Evolutionary conservation across 78 protist species (phyloP).

Genomic region (Planoprotostelium fungivorum): DNA sequence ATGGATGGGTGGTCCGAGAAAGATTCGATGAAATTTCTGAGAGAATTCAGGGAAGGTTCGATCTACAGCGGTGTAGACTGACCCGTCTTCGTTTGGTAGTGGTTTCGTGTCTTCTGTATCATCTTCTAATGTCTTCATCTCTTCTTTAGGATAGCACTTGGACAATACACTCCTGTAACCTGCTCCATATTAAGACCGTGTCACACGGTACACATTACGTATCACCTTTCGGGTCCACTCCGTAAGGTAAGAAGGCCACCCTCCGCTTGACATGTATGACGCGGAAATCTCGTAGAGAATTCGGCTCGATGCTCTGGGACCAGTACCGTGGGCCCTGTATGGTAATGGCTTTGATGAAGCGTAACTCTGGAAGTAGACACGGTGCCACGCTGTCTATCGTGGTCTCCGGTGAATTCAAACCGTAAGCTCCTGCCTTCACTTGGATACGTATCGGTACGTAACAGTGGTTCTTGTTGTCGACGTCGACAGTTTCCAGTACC

Average conservation of each 20-base stretch:
- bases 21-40: conserved; percentile 22
- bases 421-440: background rate
- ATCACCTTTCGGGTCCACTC: conserved; percentile 26
- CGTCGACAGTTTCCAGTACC: conserved; percentile 66
- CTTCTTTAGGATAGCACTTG: conserved; percentile 34
- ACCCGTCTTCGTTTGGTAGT: background rate
- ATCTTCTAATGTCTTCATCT: background rate
- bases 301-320: background rate
- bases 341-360: conserved; percentile 19
- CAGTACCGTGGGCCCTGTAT: conserved; percentile 40
- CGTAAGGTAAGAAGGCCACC: conserved; percentile 37
- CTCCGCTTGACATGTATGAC: conserved; percentile 43
- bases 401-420: background rate
- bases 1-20: conserved; percentile 45
- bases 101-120: background rate
- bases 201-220: background rate
- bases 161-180: conserved; percentile 26
- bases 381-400: conserved; percentile 21
- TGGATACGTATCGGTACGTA: conserved; percentile 41
- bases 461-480: conserved; percentile 48
- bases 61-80: background rate
- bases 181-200: background rate
- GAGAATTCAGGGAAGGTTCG: conserved; percentile 2
- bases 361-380: conserved; percentile 37
- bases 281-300: background rate